Evolutionary conservation across 2,329 filamentous ascomycete genomes (phyloP), one percentile per base, ranked within the genome.

Genomic region (Niveomyces coronatus): DNA sequence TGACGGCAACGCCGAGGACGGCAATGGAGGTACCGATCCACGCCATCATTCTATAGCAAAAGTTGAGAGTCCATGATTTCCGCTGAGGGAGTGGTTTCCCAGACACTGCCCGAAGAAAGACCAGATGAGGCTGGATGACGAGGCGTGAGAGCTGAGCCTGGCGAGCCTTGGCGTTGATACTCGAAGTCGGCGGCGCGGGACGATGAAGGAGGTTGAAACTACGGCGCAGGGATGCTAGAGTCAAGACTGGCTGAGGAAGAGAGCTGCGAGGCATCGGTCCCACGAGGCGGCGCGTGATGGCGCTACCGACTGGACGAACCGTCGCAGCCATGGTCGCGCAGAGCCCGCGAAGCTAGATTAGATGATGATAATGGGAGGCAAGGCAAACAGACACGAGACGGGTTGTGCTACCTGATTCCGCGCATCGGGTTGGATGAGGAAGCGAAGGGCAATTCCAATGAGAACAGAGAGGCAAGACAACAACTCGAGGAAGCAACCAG

Each of bases 11-110:
- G 23, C 82, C 79, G 39, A 84, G 57, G 35, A 89, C 70, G 7
- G 80, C 67, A 26, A 91, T 70, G 35, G 89, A 83, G 42, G 84
- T 78, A 27, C 91, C 91, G 18, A 63, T 35, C 56, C 57, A 62
- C 22, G 60, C 60, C 23, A 87, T 81, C 22, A 74, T 68, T 48
- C 82, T 74, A 55, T 84, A 85, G 31, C 76, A 57, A 51, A 83
- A 77, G 52, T 71, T 74, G 40, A 73, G 53, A 4, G 69, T 35
- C 44, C 60, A 57, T 13, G 69, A 74, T 31, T 61, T 60, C 34
- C 56, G 48, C 47, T 72, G 67, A 6, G 68, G 68, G 4, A 72
- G 58, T 13, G 71, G 67, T 48, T 62, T 68, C 17, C 72, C 72
- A 0, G 73, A 77, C 14, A 76, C 51, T 5, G 53, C 51, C 42